Evolutionary conservation across 305 asterid species (phyloP).

Genomic region (Euphrasia arctica): DNA sequence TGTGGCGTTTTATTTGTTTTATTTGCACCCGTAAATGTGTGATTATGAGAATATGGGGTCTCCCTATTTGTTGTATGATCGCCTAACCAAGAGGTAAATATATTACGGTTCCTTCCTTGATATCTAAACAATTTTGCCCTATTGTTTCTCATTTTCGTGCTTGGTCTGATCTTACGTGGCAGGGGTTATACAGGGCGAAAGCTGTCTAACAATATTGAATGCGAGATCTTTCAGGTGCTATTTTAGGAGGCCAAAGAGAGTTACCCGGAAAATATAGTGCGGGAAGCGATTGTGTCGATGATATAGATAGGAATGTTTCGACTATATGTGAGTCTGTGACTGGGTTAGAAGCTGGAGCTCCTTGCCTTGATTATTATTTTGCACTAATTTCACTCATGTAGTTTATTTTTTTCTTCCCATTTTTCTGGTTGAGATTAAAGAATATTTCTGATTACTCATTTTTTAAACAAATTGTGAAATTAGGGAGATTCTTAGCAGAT

Average conservation of each 20-base stretch:
- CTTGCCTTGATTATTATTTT: conserved; percentile 29
- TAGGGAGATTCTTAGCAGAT: no score
- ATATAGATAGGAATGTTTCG: conserved; percentile 49
- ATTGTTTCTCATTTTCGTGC: conserved; percentile 2
- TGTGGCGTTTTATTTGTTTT: background rate
- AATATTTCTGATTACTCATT: no score
- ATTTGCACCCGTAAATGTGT: no score
- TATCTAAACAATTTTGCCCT: conserved; percentile 40
- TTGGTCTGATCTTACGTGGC: background rate
- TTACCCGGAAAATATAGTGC: conserved; percentile 52
- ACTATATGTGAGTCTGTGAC: conserved; percentile 41
- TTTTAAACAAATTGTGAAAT: no score
- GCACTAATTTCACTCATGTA: no score
- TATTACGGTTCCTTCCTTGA: background rate
- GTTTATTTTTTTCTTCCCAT: no score
- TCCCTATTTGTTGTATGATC: conserved; percentile 76
- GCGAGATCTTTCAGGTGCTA: conserved; percentile 87
- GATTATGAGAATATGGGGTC: no score
- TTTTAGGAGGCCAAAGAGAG: conserved; percentile 87
- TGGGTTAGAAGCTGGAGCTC: conserved; percentile 68
- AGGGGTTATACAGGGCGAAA: conserved; percentile 80
- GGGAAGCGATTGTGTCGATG: conserved; percentile 64
- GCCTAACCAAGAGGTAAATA: conserved; percentile 67
- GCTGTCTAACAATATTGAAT: conserved; percentile 77
- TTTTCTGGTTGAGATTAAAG: no score